Evolutionary conservation across 2,329 filamentous ascomycete genomes (phyloP).

Genomic region (Pestalotiopsis sp.): DNA sequence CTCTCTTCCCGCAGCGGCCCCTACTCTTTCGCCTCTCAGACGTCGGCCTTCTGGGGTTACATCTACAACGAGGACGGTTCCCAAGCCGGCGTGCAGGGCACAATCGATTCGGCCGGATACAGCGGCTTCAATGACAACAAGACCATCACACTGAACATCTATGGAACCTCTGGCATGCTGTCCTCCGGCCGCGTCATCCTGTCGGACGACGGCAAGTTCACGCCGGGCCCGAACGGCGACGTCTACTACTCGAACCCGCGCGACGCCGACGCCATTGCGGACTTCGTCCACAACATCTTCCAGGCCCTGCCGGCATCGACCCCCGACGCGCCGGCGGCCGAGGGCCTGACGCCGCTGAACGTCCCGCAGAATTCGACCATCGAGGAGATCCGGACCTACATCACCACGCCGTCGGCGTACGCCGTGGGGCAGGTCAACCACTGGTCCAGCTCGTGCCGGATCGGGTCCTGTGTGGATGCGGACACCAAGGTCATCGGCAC

Average conservation of each 20-base stretch:
- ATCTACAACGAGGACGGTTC: constrained; percentile 41
- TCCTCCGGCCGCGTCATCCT: constrained; percentile 48
- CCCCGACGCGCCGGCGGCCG: constrained; percentile 26
- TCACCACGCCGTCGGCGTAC: constrained; percentile 47
- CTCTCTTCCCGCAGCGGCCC: constrained; percentile 48
- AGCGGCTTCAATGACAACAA: constrained; percentile 38
- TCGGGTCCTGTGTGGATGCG: constrained; percentile 49
- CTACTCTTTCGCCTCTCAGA: constrained; percentile 53
- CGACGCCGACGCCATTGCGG: constrained; percentile 48
- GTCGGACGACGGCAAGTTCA: constrained; percentile 37
- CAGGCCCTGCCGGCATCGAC: constrained; percentile 34
- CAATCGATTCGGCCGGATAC: constrained; percentile 48
- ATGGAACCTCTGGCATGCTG: constrained; percentile 54
- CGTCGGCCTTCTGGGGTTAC: constrained; percentile 52
- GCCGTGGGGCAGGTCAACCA: constrained; percentile 52
- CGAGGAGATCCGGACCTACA: constrained; percentile 49
- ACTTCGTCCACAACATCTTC: constrained; percentile 52
- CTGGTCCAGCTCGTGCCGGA: constrained; percentile 52
- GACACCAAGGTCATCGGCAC: constrained; percentile 48
- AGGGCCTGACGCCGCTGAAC: constrained; percentile 47
- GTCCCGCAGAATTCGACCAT: constrained; percentile 43
- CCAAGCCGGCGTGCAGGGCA: constrained; percentile 49
- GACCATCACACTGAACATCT: constrained; percentile 57
- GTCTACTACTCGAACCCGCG: constrained; percentile 48
- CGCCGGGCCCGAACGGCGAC: constrained; percentile 38